These are phyloP conservation scores for Cubamyces lactineus DNA, from an alignment of 768 basidiomycete genomes.

Conservation along the genomic window DNA sequence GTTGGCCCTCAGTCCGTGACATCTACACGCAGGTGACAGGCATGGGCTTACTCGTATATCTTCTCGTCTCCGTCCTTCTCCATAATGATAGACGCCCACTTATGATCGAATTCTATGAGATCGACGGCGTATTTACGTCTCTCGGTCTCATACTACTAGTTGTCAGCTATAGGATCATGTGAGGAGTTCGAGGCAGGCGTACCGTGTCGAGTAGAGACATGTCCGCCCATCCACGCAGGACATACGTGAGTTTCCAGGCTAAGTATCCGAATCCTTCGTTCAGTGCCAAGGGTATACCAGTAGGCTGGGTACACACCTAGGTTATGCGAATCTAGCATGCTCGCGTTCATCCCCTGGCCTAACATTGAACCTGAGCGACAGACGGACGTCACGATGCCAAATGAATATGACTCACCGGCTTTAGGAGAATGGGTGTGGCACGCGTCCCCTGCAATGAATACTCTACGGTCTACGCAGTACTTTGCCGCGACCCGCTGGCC, in stretches of 20 bases:
- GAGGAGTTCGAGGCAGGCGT: slow-evolving; percentile 21
- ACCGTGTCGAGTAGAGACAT: slow-evolving; percentile 55
- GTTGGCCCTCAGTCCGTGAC: neutral
- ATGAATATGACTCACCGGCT: slow-evolving; percentile 42
- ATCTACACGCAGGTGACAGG: neutral
- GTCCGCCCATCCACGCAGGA: slow-evolving; percentile 56
- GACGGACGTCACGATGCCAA: no score
- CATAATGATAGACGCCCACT: slow-evolving; percentile 9
- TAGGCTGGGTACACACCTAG: slow-evolving; percentile 44
- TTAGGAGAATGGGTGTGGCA: slow-evolving; percentile 73
- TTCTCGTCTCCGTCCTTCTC: neutral
- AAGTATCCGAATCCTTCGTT: neutral
- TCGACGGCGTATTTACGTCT: slow-evolving; percentile 71
- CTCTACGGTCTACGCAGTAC: slow-evolving; percentile 61
- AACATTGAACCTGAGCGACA: neutral
- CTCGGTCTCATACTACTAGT: slow-evolving; percentile 61
- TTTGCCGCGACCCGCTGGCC: slow-evolving; percentile 74
- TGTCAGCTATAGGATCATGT: neutral
- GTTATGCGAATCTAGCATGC: slow-evolving; percentile 77
- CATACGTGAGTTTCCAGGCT: slow-evolving; percentile 67
- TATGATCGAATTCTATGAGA: slow-evolving; percentile 69
- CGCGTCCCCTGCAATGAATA: slow-evolving; percentile 80
- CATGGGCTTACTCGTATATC: neutral
- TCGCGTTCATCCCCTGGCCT: slow-evolving; percentile 73
- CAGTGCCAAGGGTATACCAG: neutral